Base-by-base conservation (phyloP, 176 grass and related monocot genomes). In the Dactylis glomerata region DNA sequence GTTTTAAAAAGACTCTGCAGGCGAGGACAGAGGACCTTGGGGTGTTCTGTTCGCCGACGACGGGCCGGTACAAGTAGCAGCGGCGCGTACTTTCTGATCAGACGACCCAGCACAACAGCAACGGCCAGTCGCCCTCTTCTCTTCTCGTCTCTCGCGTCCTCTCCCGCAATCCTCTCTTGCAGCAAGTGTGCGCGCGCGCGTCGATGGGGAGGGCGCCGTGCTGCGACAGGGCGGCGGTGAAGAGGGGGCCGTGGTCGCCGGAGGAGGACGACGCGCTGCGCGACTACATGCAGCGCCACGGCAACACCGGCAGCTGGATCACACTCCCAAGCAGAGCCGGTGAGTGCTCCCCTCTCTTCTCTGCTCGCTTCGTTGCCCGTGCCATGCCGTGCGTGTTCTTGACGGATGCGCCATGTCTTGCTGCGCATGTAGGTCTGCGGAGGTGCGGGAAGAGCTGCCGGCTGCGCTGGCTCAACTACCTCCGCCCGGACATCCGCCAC, bases 401-500 rank as follows among this genome's bases (percentile, higher is more conserved):
- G 41, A 70, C 8, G n/a, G 30, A 20, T 56, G 23, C 17, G 4
- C 22, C 16, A 58, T 11, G 6, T 8, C 15, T 8, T 13, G 32
- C 0, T 17, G n/a, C 2, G 10, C n/a, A n/a, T 9, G 67, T 17
- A 95, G 94, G 94, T 63, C 88, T 96, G 3, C 83, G 51, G 41
- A 82, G 94, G 85, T 96, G 94, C 83, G 94, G 94, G 67, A 96
- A 96, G 85, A 96, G 94, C 84, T 93, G 94, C 79, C 26, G 94
- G 70, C 86, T 96, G 32, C 92, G 94, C 76, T 97, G 94, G 94
- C 88, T 97, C 51, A 97, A 97, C 90, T 97, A 97, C 68, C 94
- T 97, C n/a, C 83, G 94, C 24, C 92, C 94, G 0, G 87, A 97
- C 84, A 94, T 97, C 70, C 92, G 90, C 51, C 94, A 97, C 57